Evolutionary conservation across 2,329 filamentous ascomycete genomes (phyloP).

Genomic region (Sclerotinia nivalis): DNA sequence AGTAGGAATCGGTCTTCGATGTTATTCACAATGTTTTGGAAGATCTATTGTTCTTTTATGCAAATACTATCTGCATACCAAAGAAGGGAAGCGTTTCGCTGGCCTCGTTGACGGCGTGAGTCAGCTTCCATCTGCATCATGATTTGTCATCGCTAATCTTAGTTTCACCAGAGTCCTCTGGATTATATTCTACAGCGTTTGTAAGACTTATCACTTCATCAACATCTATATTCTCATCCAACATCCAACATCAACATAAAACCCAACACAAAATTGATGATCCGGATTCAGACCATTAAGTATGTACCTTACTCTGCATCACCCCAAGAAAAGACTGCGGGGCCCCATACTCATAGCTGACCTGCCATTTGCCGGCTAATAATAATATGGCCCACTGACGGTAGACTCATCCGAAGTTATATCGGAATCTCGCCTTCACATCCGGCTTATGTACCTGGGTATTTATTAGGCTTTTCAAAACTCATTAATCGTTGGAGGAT

Average conservation of each 20-base stretch:
- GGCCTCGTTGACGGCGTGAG: constrained; percentile 4
- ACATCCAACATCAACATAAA: not conserved
- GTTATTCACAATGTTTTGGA: rapidly evolving
- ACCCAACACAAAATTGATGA: not conserved
- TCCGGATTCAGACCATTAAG: not conserved
- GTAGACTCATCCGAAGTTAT: not conserved
- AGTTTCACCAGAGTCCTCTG: not conserved
- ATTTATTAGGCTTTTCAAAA: not conserved
- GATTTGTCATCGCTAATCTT: constrained; percentile 2
- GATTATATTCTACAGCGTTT: too few species aligned
- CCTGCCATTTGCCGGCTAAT: not conserved
- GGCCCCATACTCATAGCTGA: not conserved
- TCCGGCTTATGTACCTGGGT: not conserved
- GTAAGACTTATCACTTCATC: too few species aligned
- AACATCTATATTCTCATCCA: not conserved
- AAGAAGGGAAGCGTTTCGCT: not conserved
- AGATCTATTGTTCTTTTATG: not conserved
- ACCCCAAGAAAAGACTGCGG: not conserved
- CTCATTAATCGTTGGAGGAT: constrained; percentile 16
- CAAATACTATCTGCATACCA: not conserved
- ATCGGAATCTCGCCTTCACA: constrained; percentile 10
- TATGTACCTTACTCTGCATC: not conserved
- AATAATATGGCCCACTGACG: not conserved
- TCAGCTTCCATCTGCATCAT: not conserved
- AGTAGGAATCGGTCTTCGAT: not conserved